phyloP scores from a whole-genome alignment of 2,329 filamentous ascomycete species.

The Parascedosporium putredinis region DNA sequence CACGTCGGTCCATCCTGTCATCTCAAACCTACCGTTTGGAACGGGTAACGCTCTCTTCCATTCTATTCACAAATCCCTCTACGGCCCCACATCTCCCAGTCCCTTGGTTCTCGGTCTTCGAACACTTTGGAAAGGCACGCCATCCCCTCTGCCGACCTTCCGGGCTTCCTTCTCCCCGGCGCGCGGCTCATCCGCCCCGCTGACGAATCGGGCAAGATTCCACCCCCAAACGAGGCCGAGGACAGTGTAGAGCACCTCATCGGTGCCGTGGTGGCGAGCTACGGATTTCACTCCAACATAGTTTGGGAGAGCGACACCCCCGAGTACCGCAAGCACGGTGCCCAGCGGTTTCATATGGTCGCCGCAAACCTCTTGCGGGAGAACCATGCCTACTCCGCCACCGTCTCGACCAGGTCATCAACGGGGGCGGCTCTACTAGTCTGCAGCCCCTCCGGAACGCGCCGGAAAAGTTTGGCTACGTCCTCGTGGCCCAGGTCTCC shows the following conservation, averaged over 20 bases:
- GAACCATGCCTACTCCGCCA: conserved; percentile 38
- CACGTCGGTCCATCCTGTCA: conserved; percentile 25
- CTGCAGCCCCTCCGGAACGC: conserved; percentile 20
- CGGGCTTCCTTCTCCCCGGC: conserved; percentile 49
- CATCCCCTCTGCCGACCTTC: conserved; percentile 51
- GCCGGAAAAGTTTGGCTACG: conserved; percentile 55
- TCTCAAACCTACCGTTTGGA: conserved; percentile 50
- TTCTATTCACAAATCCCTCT: conserved; percentile 48
- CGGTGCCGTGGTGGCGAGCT: conserved; percentile 78
- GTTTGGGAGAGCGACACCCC: conserved; percentile 86
- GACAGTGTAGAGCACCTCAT: conserved; percentile 36
- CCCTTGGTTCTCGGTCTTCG: conserved; percentile 40
- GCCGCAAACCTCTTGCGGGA: conserved; percentile 60
- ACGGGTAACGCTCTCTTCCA: conserved; percentile 57
- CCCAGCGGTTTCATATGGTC: conserved; percentile 73
- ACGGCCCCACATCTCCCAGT: conserved; percentile 27
- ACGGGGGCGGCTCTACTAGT: conserved; percentile 8
- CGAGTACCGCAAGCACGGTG: conserved; percentile 67
- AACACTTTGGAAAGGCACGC: conserved; percentile 41
- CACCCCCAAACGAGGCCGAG: conserved; percentile 9
- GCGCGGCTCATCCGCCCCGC: conserved; percentile 35
- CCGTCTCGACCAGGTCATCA: conserved; percentile 24
- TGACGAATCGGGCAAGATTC: conserved; percentile 9
- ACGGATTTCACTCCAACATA: conserved; percentile 79
- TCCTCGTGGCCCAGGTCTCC: conserved; percentile 66